Evolutionary conservation across 805 yeast species (phyloP), one percentile per base, ranked within the genome.

Genomic region (Kodamaea hsintzibuensis): DNA sequence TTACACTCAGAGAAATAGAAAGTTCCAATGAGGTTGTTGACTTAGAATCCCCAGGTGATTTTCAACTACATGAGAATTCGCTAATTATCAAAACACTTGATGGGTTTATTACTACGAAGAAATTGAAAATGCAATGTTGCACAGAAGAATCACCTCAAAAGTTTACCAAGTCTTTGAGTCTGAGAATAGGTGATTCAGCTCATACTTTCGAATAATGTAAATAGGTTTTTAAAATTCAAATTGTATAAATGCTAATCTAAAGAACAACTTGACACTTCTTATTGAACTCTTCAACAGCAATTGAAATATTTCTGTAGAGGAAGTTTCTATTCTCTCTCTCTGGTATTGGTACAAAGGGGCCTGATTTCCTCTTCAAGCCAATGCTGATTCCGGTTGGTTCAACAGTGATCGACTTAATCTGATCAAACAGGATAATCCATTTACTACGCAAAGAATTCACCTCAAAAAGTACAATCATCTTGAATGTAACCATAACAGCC

Each of bases 271-370:
- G 86, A 60, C 88, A 84, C 51, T 75, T 80, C 69, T 85, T 84
- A 64, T 92, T 93, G 72, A 79, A 91, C 62, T 86, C 89, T 18
- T 78, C 81, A 14, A 91, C 98, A 1, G 97, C 97, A 55, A 86
- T 71, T 2, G 85, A 87, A 61, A 95, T 88, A 63, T 81, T 82
- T 57, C 76, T 80, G 75, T 91, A 91, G 52, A 93, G 70, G 64
- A 82, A 85, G 55, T 76, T 76, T 57, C 92, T 78, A 55, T 86
- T 84, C 8, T 79, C 71, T 17, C 76, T 73, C 51, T 89, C 95
- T 0, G 89, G 84, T 42, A 93, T 77, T 1, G 97, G 96, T 47
- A 93, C 83, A 65, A 93, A 93, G 5, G 79, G 79, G 1, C 79
- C 80, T 16, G 62, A 64, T 39, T 77, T 77, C 22, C 79, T 80